phyloP scores from a whole-genome alignment of 2,329 filamentous ascomycete genomes.

The Pseudogymnoascus sp. region DNA sequence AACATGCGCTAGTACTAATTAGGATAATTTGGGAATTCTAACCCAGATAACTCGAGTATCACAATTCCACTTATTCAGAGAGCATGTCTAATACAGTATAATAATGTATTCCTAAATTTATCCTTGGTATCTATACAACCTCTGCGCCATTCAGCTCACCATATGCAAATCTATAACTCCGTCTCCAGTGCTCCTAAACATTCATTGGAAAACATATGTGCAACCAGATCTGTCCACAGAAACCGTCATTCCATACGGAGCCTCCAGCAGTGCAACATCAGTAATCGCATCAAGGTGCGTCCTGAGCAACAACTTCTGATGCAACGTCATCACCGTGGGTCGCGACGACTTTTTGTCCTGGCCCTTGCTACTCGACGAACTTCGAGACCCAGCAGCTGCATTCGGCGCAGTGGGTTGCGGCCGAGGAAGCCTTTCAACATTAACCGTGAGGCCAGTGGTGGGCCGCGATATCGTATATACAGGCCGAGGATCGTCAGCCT shows the following conservation, averaged over 20 bases:
- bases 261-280: slow-evolving; percentile 82
- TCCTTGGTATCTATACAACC: slow-evolving; percentile 7
- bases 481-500: slow-evolving; percentile 63
- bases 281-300: slow-evolving; percentile 82
- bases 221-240: slow-evolving; percentile 84
- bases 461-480: slow-evolving; percentile 61
- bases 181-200: neutral
- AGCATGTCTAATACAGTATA: neutral
- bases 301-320: slow-evolving; percentile 79
- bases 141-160: neutral
- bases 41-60: neutral
- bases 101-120: neutral
- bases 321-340: slow-evolving; percentile 76
- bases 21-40: neutral
- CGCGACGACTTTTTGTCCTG: slow-evolving; percentile 48
- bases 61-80: neutral
- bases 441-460: slow-evolving; percentile 55
- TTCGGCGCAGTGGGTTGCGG: slow-evolving; percentile 26
- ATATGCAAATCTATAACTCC: slow-evolving; percentile 2
- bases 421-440: slow-evolving; percentile 46
- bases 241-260: slow-evolving; percentile 86
- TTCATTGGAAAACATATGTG: slow-evolving; percentile 65
- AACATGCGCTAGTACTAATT: neutral
- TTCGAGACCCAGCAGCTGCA: slow-evolving; percentile 23
- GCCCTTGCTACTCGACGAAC: slow-evolving; percentile 19